Percentiles rank a stretch among this genome's conserved stretches.
These are phyloP conservation scores for Fusarium dimerum DNA, from an alignment of 2,329 filamentous ascomycete genomes.

Conservation along the genomic window DNA sequence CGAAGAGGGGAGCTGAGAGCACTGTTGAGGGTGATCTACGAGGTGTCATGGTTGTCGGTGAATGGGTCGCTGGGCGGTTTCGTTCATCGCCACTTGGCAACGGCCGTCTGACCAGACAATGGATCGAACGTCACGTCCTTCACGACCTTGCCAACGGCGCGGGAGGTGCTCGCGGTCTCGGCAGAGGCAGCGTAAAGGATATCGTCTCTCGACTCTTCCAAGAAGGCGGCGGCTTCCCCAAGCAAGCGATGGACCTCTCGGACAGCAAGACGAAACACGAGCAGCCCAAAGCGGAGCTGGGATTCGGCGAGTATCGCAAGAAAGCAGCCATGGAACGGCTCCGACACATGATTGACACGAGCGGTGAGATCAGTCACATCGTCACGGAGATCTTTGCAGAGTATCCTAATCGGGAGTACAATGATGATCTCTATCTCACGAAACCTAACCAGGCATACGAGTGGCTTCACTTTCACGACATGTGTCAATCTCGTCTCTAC, in stretches of 20 bases:
- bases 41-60: slow-evolving; percentile 81
- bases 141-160: slow-evolving; percentile 69
- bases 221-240: slow-evolving; percentile 76
- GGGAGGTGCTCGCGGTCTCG: slow-evolving; percentile 69
- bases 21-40: slow-evolving; percentile 74
- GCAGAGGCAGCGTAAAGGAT: slow-evolving; percentile 71
- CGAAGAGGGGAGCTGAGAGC: slow-evolving; percentile 66
- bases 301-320: slow-evolving; percentile 73
- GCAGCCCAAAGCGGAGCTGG: slow-evolving; percentile 61
- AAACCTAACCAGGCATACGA: slow-evolving; percentile 89
- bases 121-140: slow-evolving; percentile 74
- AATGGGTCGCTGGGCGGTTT: slow-evolving; percentile 80
- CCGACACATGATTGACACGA: slow-evolving; percentile 75
- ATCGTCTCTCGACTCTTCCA: slow-evolving; percentile 78
- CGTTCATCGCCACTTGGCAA: slow-evolving; percentile 47
- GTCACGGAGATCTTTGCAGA: slow-evolving; percentile 81
- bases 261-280: slow-evolving; percentile 49
- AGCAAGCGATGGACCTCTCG: slow-evolving; percentile 46
- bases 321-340: slow-evolving; percentile 71
- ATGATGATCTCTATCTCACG: slow-evolving; percentile 87
- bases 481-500: slow-evolving; percentile 75
- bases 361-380: slow-evolving; percentile 76
- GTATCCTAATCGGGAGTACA: slow-evolving; percentile 85
- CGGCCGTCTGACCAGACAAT: slow-evolving; percentile 65
- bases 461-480: slow-evolving; percentile 93